These are phyloP conservation scores for Ustilago tritici DNA, from an alignment of 1,284 basidiomycete genomes.

Conservation along the genomic window DNA sequence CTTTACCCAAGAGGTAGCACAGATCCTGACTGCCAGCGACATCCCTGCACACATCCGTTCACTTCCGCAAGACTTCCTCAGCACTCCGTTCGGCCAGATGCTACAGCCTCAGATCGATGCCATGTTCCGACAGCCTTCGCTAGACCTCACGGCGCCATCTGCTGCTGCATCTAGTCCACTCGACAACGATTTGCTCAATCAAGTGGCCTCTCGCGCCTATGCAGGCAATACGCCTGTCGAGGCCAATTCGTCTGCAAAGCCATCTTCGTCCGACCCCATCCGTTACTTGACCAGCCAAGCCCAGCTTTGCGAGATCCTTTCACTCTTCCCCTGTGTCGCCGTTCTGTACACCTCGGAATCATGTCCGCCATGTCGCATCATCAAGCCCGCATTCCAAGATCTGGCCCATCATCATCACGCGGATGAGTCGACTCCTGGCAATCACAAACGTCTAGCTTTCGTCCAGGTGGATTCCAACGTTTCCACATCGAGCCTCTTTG, in stretches of 20 bases:
- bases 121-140: conserved; percentile 47
- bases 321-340: conserved; percentile 73
- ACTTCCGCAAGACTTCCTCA: conserved; percentile 83
- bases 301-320: conserved; percentile 55
- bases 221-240: conserved; percentile 69
- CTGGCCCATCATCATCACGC: conserved; percentile 74
- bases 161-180: background rate
- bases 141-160: conserved; percentile 12
- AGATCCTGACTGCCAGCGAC: conserved; percentile 63
- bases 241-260: conserved; percentile 71
- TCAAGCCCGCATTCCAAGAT: conserved; percentile 77
- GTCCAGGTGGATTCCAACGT: conserved; percentile 65
- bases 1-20: conserved; percentile 80
- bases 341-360: conserved; percentile 77
- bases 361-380: conserved; percentile 76
- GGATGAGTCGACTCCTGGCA: conserved; percentile 27
- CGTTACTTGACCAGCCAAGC: conserved; percentile 23
- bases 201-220: conserved; percentile 74
- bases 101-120: conserved; percentile 85
- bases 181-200: conserved; percentile 27
- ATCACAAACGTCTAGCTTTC: conserved; percentile 56
- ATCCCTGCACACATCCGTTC: conserved; percentile 66
- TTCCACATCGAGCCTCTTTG: conserved; percentile 41
- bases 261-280: conserved; percentile 75
- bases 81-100: conserved; percentile 88